A percentile compares a stretch with the other conserved stretches of the same genome.
These are phyloP conservation scores for Centaurea solstitialis DNA, from an alignment of 129 eudicot species.

Conservation along the genomic window DNA sequence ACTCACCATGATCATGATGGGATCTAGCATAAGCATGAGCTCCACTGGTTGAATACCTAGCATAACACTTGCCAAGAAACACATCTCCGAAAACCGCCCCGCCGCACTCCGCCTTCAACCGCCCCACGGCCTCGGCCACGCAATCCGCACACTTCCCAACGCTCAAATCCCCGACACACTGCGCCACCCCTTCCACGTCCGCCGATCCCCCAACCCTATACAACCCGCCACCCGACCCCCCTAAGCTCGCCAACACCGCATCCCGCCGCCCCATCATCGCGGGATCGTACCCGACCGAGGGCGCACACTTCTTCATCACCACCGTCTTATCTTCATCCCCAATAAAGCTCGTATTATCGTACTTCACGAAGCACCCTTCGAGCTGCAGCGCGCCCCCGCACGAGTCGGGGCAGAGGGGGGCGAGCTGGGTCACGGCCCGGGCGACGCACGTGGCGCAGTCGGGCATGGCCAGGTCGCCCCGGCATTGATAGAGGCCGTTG, in stretches of 20 bases:
- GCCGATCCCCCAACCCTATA: slow-evolving; percentile 75
- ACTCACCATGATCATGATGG: slow-evolving; percentile 66
- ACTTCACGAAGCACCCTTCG: slow-evolving; percentile 85
- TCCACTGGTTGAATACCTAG: slow-evolving; percentile 76
- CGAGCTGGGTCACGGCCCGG: slow-evolving; percentile 60
- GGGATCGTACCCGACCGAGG: slow-evolving; percentile 52
- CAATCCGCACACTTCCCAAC: slow-evolving; percentile 87
- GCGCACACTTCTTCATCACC: slow-evolving; percentile 87
- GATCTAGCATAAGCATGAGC: slow-evolving; percentile 58
- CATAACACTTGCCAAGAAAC: slow-evolving; percentile 90
- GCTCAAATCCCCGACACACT: slow-evolving; percentile 94
- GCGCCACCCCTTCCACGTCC: slow-evolving; percentile 86
- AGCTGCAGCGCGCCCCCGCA: slow-evolving; percentile 82
- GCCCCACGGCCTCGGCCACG: slow-evolving; percentile 63
- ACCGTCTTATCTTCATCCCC: slow-evolving; percentile 81
- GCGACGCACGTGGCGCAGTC: slow-evolving; percentile 93
- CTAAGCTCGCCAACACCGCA: slow-evolving; percentile 64
- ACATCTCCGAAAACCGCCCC: slow-evolving; percentile 84
- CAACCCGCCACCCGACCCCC: slow-evolving; percentile 55
- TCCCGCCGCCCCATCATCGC: slow-evolving; percentile 66
- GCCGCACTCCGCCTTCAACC: slow-evolving; percentile 83
- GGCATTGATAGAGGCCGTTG: slow-evolving; percentile 88
- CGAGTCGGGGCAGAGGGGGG: slow-evolving; percentile 50
- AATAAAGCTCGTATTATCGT: slow-evolving; percentile 67
- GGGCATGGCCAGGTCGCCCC: slow-evolving; percentile 90